Base-by-base conservation (phyloP, 768 basidiomycete genomes). In the Crassisporium funariophilum region DNA sequence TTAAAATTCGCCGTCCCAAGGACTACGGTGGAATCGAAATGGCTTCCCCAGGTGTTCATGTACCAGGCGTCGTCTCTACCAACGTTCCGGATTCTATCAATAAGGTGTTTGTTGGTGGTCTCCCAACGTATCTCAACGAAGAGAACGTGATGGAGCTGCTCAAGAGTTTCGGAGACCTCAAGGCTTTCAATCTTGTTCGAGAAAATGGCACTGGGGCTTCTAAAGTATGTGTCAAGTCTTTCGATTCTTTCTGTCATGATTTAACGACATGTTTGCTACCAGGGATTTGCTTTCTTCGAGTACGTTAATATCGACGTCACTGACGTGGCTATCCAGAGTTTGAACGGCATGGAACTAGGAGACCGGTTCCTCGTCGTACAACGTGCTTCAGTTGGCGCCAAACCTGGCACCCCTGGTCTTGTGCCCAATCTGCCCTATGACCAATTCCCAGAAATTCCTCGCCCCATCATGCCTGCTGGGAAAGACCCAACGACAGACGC, bases 271-370 rank as follows among this genome's bases (percentile, higher is more conserved):
- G 24, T 46, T 24, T 11, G 46, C 35, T 50, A 39, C 3, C 58
- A 98, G 95, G 97, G 97, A 58, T 99, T 97, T 68, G 97, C 97
- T 3, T 98, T 99, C 77, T 95, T 94, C 72, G 97, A 99, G 77
- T 99, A 98, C 67, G 86, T 90, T 51, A 97, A 99, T 62, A 71
- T 82, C 12, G 68, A 65, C 40, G 85, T 94, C 47, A 99, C 97
- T 49, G 97, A 98, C 56, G 83, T 97, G 57, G 97, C 97, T 38
- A 97, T 95, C 59, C 88, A 91, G 65, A 91, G 92, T 58, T 79
- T 99, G 46, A 94, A 95, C 68, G 92, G 93, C 51, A 98, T 99
- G 93, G 90, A 97, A 62, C 82, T 98, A 11, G 97, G 95, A 38
- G 97, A 98, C 67, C 85, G 93, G 6, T 91, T 83, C 63, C 80